phyloP scores from a whole-genome alignment of 1,284 basidiomycete genomes.

The Abortiporus biennis region DNA sequence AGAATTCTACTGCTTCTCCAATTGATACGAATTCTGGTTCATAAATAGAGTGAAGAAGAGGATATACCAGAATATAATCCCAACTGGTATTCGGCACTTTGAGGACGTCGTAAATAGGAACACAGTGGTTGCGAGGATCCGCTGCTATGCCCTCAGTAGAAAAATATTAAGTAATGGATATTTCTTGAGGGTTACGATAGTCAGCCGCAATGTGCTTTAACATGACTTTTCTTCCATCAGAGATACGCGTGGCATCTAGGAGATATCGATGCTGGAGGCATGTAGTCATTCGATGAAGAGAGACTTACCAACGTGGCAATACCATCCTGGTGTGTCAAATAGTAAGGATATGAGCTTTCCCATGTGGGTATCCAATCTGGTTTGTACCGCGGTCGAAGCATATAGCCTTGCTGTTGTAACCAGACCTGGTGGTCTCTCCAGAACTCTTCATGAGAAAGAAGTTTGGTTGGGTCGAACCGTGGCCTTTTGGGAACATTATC shows the following conservation, averaged over 20 bases:
- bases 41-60: conserved; percentile 4
- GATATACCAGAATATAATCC: neutral
- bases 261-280: neutral
- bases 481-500: too few relatives aligned
- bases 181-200: conserved; percentile 12
- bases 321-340: conserved; percentile 10
- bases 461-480: too few relatives aligned
- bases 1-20: conserved; percentile 13
- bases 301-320: too few relatives aligned
- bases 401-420: conserved; percentile 14
- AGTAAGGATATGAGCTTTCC: conserved; percentile 5
- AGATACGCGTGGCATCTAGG: conserved; percentile 21
- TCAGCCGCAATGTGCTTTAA: conserved; percentile 16
- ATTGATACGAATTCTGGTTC: conserved; percentile 10
- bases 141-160: conserved; percentile 13
- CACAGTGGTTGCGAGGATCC: conserved; percentile 13
- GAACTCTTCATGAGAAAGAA: too few relatives aligned
- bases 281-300: neutral
- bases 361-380: conserved; percentile 16
- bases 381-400: too few relatives aligned
- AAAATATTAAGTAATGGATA: conserved; percentile 15
- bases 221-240: conserved; percentile 17
- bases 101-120: conserved; percentile 20
- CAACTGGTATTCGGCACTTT: conserved; percentile 12
- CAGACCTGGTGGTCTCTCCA: conserved; percentile 15